phyloP scores from a whole-genome alignment of 225 moss, liverwort and hornwort species.

The Polytrichum commune region DNA sequence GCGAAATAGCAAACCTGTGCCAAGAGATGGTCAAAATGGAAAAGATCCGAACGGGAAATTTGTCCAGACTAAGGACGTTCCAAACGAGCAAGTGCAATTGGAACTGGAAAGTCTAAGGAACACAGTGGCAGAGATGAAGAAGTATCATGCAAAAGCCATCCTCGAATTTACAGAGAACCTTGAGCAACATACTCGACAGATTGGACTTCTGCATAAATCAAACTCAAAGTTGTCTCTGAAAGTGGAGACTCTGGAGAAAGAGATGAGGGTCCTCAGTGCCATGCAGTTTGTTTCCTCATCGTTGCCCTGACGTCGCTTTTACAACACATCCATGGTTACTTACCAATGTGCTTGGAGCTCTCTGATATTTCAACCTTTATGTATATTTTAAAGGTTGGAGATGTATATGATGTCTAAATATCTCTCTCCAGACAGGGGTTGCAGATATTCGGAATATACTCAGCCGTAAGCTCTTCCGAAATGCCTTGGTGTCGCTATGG shows the following conservation, averaged over 20 bases:
- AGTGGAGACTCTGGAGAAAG: conserved; percentile 25
- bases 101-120: conserved; percentile 18
- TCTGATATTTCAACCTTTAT: background rate
- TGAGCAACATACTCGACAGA: conserved; percentile 27
- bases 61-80: background rate
- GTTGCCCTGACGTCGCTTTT: conserved; percentile 9
- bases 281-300: conserved; percentile 28
- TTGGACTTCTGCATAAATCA: conserved; percentile 24
- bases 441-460: too few relatives aligned
- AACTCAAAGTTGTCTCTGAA: conserved; percentile 24
- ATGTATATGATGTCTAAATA: too few relatives aligned
- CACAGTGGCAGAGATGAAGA: conserved; percentile 21
- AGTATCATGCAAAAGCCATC: conserved; percentile 16
- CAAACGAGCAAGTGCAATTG: background rate
- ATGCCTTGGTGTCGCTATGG: too few relatives aligned
- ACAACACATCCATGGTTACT: background rate
- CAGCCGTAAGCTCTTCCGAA: too few relatives aligned
- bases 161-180: conserved; percentile 23
- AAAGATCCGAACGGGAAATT: background rate
- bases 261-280: conserved; percentile 24
- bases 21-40: conserved; percentile 9
- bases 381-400: too few relatives aligned
- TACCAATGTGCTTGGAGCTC: background rate
- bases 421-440: too few relatives aligned
- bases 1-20: conserved; percentile 27